phyloP scores from a whole-genome alignment of 306 rosid species.

The Erythrophleum fordii region DNA sequence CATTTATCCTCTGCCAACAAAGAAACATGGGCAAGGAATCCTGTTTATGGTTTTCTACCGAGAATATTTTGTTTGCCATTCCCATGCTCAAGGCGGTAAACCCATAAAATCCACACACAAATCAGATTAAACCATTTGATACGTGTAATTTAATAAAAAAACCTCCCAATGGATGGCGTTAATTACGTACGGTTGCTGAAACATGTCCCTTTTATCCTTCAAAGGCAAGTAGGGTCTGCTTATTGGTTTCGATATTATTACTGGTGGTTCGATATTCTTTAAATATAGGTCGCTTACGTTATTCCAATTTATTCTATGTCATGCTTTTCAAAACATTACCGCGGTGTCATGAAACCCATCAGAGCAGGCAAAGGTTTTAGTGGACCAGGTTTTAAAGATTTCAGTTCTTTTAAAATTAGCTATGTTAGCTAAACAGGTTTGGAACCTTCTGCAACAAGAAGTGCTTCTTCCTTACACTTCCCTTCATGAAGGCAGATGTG shows the following conservation, averaged over 20 bases:
- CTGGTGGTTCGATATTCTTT: background rate
- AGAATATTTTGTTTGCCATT: conserved; percentile 1
- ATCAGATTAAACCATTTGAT: background rate
- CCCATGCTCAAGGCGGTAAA: background rate
- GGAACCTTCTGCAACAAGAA: conserved; percentile 1
- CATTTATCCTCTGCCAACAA: conserved; percentile 2
- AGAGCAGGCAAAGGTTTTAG: background rate
- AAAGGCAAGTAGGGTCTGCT: background rate
- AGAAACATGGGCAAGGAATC: conserved; percentile 5
- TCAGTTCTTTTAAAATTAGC: background rate
- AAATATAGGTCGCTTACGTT: background rate
- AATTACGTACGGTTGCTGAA: background rate
- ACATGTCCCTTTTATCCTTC: background rate
- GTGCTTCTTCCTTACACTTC: background rate
- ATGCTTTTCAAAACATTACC: background rate
- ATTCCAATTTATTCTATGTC: background rate
- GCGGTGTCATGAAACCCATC: background rate
- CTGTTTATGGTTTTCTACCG: background rate
- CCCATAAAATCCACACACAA: background rate
- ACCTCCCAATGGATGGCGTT: background rate
- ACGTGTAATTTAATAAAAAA: background rate
- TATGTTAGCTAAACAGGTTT: background rate
- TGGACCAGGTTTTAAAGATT: background rate
- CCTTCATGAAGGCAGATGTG: background rate
- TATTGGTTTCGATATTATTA: background rate